A percentile compares a stretch with the other conserved stretches of the same genome.
These are phyloP conservation scores for Cucurbita ficifolia DNA, from an alignment of 306 rosid genomes.

Conservation along the genomic window DNA sequence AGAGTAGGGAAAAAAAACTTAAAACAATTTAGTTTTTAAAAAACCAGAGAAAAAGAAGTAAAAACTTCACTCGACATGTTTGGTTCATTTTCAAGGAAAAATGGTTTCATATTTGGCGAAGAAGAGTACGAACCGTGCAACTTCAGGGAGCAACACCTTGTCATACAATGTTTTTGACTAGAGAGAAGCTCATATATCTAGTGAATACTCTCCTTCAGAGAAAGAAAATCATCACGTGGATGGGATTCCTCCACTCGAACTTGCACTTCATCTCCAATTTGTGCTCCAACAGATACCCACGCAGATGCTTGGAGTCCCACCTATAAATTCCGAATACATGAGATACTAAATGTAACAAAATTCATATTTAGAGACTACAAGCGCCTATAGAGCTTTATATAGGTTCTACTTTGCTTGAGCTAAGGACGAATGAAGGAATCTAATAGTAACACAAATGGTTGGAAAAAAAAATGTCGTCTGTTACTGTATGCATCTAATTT, in stretches of 20 bases:
- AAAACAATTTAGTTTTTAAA: not conserved
- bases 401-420: not conserved
- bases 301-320: conserved; percentile 74
- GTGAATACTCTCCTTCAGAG: conserved; percentile 48
- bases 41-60: not conserved
- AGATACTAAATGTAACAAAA: not conserved
- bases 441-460: not conserved
- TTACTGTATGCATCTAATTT: not conserved
- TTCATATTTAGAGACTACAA: not conserved
- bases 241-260: conserved; percentile 73
- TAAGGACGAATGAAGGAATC: not conserved
- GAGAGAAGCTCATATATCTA: conserved; percentile 2
- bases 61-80: not conserved
- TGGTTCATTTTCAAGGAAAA: not conserved
- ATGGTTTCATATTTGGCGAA: not conserved
- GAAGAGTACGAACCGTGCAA: not conserved
- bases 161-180: not conserved
- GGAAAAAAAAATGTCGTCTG: not conserved
- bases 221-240: conserved; percentile 74
- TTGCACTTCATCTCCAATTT: conserved; percentile 66
- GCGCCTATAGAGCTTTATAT: not conserved
- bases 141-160: not conserved
- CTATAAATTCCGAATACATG: conserved; percentile 23
- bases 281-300: conserved; percentile 58
- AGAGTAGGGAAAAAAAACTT: not conserved